Percentiles rank a stretch among this genome's conserved stretches.
Conservation (phyloP, 257 asterid genomes). For the Jaltomata sinuosa region DNA sequence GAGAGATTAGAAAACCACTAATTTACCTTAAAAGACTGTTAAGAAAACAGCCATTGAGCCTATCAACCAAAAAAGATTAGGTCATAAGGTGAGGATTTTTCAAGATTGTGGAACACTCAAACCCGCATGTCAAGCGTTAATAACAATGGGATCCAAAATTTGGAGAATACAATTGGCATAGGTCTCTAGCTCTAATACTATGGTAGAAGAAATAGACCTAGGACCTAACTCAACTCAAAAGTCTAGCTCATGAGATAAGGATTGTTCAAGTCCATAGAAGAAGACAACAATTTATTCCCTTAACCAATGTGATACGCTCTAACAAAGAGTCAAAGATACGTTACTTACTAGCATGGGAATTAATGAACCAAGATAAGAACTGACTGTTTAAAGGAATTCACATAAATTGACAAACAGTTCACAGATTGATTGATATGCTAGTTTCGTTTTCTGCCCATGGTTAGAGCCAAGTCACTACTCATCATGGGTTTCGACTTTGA, state of each 20-base stretch:
- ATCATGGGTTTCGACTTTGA: background rate
- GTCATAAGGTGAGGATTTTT: background rate
- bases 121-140: background rate
- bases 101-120: background rate
- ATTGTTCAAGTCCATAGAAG: background rate
- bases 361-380: background rate
- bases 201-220: background rate
- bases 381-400: background rate
- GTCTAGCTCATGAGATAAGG: background rate
- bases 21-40: background rate
- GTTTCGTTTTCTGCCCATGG: background rate
- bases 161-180: background rate
- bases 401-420: background rate
- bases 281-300: background rate
- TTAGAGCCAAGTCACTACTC: background rate
- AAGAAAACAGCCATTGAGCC: background rate
- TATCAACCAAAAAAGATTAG: background rate
- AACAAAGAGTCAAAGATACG: background rate
- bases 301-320: background rate
- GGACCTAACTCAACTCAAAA: background rate
- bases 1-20: background rate
- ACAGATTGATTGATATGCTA: background rate
- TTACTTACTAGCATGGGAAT: background rate
- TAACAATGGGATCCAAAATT: background rate
- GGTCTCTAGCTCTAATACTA: background rate